phyloP scores from a whole-genome alignment of 805 yeast genomes.

The Debaryomyces hansenii region DNA sequence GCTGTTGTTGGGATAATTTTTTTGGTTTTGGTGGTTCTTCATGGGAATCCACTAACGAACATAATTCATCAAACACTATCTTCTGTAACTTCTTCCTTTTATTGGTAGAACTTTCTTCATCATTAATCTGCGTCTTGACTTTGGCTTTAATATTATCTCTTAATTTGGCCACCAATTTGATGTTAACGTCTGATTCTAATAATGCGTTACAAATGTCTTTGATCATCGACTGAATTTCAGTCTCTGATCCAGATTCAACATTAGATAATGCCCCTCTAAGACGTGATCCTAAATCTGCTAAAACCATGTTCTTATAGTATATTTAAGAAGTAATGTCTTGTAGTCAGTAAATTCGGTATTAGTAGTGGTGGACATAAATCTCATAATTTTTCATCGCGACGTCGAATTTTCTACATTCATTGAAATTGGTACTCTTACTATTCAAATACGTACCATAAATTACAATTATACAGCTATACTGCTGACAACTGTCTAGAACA shows the following conservation, averaged over 20 bases:
- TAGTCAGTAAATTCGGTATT: not conserved
- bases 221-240: slow-evolving; percentile 52
- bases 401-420: not conserved
- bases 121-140: slow-evolving; percentile 57
- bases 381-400: not conserved
- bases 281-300: slow-evolving; percentile 46
- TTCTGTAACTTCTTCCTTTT: slow-evolving; percentile 86
- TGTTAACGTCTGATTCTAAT: slow-evolving; percentile 91
- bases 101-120: slow-evolving; percentile 50
- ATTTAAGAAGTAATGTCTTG: not conserved
- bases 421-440: no score
- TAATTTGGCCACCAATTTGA: slow-evolving; percentile 73
- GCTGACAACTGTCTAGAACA: no score
- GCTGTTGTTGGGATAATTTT: slow-evolving; percentile 49
- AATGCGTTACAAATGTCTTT: slow-evolving; percentile 90
- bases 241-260: slow-evolving; percentile 40
- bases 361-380: not conserved
- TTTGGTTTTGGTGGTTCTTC: slow-evolving; percentile 73
- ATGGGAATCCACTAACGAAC: slow-evolving; percentile 77
- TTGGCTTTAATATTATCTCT: slow-evolving; percentile 55
- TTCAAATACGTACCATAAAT: no score
- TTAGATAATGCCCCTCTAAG: slow-evolving; percentile 43
- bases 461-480: no score
- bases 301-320: slow-evolving; percentile 30
- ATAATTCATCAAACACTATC: slow-evolving; percentile 90